These are phyloP conservation scores for Colletotrichum phormii DNA, from an alignment of 2,329 filamentous ascomycete species.

Conservation along the genomic window DNA sequence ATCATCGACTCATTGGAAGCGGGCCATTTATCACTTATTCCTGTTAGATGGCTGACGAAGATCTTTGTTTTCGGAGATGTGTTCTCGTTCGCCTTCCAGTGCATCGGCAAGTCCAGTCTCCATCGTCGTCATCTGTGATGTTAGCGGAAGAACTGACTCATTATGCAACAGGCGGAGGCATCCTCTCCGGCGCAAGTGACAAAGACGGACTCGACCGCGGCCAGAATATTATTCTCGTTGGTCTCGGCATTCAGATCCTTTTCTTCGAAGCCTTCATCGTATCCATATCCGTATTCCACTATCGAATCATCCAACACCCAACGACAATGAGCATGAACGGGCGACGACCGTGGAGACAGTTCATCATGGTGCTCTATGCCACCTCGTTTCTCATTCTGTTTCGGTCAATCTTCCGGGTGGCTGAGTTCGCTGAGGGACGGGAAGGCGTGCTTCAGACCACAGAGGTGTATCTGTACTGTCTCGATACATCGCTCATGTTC, in stretches of 20 bases:
- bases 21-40: not conserved
- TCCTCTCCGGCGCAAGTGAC: not conserved
- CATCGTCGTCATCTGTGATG: no score
- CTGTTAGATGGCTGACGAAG: not conserved
- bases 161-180: not conserved
- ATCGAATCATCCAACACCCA: no score
- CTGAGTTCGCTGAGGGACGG: no score
- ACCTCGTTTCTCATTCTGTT: no score
- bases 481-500: no score
- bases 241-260: not conserved
- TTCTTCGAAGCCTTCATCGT: not conserved
- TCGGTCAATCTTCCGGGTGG: no score
- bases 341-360: no score
- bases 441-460: no score
- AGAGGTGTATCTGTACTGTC: no score
- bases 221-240: not conserved
- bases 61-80: not conserved
- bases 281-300: not conserved
- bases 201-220: not conserved
- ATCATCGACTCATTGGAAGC: not conserved
- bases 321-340: no score
- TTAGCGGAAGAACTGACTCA: not conserved
- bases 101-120: not conserved
- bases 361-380: no score
- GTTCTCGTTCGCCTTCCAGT: not conserved